phyloP scores from a whole-genome alignment of 169 alveolate genomes.

The Condylostoma magnum region DNA sequence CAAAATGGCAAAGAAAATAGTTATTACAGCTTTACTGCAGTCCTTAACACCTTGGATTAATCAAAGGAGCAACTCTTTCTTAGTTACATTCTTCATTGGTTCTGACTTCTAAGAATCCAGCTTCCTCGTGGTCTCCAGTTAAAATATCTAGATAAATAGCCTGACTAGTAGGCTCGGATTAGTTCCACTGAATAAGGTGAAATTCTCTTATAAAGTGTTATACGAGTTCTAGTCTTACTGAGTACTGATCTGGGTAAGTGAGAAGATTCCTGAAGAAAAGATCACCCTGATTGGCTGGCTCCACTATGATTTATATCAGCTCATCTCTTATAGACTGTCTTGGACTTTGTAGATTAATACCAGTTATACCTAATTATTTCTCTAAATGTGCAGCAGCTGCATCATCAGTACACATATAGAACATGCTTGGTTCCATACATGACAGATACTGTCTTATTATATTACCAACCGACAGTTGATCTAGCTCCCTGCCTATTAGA shows the following conservation, averaged over 20 bases:
- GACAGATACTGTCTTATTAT: conserved; percentile 31
- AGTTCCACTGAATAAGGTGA: conserved; percentile 40
- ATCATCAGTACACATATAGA: conserved; percentile 57
- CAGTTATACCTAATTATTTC: conserved; percentile 41
- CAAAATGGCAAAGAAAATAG: conserved; percentile 42
- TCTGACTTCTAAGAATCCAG: conserved; percentile 53
- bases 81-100: conserved; percentile 40
- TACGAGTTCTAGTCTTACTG: conserved; percentile 40
- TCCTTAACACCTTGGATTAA: conserved; percentile 33
- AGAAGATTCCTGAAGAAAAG: conserved; percentile 42
- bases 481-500: conserved; percentile 23
- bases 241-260: conserved; percentile 41
- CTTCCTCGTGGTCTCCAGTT: conserved; percentile 45
- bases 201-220: conserved; percentile 33
- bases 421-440: conserved; percentile 42
- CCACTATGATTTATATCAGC: conserved; percentile 25
- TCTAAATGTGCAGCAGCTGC: conserved; percentile 46
- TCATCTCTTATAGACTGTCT: conserved; percentile 34
- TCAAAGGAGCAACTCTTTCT: conserved; percentile 40
- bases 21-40: neutral
- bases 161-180: conserved; percentile 11
- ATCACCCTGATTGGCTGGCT: conserved; percentile 47
- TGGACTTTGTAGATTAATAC: conserved; percentile 38
- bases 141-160: conserved; percentile 35
- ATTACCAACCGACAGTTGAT: conserved; percentile 34